Evolutionary conservation across 2,329 filamentous ascomycete species (phyloP), one percentile per base, ranked within the genome.

Genomic region (Neocucurbitaria cava): DNA sequence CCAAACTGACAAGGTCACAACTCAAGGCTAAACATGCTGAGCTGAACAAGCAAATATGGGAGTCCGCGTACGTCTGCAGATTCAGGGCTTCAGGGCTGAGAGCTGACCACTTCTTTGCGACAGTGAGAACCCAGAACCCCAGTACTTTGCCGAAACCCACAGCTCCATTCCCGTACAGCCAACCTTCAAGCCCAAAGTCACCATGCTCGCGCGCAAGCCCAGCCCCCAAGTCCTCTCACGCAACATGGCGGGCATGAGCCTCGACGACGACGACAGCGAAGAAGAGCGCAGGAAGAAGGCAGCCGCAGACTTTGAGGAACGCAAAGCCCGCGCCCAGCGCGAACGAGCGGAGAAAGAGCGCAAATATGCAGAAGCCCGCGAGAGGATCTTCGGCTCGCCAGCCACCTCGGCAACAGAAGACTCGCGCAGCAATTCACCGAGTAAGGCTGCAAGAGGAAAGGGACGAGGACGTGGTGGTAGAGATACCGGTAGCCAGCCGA

Each of bases 261-360:
- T 79, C 13, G 70, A 83, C 30, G 76, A 81, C 44, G 78, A 88
- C 10, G 88, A 90, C 38, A 89, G 87, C 23, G 85, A 89, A 48
- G 85, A 88, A 23, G 85, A 87, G 50, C 76, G 79, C 44, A 77
- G 79, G 49, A 87, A 85, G 71, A 84, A 85, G 59, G 80, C 83
- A 18, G 86, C 87, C 64, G 84, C 86, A 39, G 89, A 86, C 0
- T 85, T 89, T 3, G 90, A 94, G 66, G 89, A 96, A 78, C 85
- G 92, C 30, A 87, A 90, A 58, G 85, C 87, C 21, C 89, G 89
- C 69, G 90, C 93, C 48, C 87, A 92, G 72, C 83, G 85, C 44
- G 91, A 96, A 65, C 85, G 87, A 9, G 92, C 96, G 70, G 92
- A 96, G 78, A 96, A 95, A 79, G 90, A 96, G 79, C 87, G 87